A percentile compares a stretch with the other conserved stretches of the same genome.
Evolutionary conservation across 2,329 filamentous ascomycete genomes (phyloP).

Genomic region (Diaporthe vexans): DNA sequence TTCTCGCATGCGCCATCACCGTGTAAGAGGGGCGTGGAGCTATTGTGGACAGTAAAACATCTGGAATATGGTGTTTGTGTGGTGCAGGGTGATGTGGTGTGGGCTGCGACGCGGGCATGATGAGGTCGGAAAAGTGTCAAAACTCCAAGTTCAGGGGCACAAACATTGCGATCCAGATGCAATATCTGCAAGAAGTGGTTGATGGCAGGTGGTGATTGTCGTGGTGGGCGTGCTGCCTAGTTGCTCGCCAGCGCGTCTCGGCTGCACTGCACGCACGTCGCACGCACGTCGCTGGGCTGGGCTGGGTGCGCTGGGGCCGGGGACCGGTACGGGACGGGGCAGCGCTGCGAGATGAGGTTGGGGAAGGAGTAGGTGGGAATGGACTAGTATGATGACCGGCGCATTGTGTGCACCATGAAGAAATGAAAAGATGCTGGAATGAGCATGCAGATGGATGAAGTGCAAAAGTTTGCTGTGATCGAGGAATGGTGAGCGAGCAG

Average conservation of each 20-base stretch:
- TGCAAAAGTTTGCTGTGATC: slow-evolving; percentile 33
- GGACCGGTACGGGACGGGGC: slow-evolving; percentile 14
- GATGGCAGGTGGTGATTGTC: slow-evolving; percentile 21
- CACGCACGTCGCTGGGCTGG: slow-evolving; percentile 14
- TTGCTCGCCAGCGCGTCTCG: slow-evolving; percentile 26
- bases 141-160: background rate
- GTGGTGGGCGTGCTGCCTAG: slow-evolving; percentile 44
- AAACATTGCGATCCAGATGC: slow-evolving; percentile 31
- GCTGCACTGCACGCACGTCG: slow-evolving; percentile 18
- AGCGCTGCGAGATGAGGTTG: slow-evolving; percentile 13
- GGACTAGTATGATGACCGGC: slow-evolving; percentile 4
- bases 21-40: background rate
- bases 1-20: background rate
- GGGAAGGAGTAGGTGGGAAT: slow-evolving; percentile 12
- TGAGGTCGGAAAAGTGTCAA: background rate
- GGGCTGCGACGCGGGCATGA: background rate
- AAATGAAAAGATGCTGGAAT: slow-evolving; percentile 30
- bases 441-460: slow-evolving; percentile 31
- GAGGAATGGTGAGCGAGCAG: slow-evolving; percentile 34
- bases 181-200: slow-evolving; percentile 1
- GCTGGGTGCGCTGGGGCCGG: slow-evolving; percentile 21
- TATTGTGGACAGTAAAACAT: slow-evolving; percentile 20
- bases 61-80: background rate
- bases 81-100: background rate
- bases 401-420: slow-evolving; percentile 25